phyloP scores from a whole-genome alignment of 106 monocot species.

The Dactylorhiza incarnata region DNA sequence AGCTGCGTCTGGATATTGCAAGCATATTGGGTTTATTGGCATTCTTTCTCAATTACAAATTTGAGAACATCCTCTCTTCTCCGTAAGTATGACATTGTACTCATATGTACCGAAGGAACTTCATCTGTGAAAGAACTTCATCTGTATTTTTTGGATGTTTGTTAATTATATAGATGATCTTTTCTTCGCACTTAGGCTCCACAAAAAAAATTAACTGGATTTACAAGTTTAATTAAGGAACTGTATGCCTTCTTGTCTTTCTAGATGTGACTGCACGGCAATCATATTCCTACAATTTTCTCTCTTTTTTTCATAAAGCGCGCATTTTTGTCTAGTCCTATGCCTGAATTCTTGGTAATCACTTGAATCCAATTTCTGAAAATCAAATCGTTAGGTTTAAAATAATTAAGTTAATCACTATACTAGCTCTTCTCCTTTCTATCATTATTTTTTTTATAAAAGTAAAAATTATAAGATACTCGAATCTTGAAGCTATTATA shows the following conservation, averaged over 20 bases:
- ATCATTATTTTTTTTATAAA: too few species aligned
- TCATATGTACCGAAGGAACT: background rate
- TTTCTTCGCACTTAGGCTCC: background rate
- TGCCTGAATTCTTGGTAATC: too few species aligned
- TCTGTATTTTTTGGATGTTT: background rate
- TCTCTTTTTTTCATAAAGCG: too few species aligned
- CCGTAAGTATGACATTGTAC: slow-evolving; percentile 60
- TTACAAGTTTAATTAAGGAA: too few species aligned
- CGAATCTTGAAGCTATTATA: too few species aligned
- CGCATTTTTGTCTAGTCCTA: too few species aligned
- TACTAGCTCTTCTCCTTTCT: too few species aligned
- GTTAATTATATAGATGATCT: background rate
- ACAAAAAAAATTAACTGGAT: too few species aligned
- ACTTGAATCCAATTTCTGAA: too few species aligned
- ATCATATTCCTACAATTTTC: background rate
- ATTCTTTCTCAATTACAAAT: slow-evolving; percentile 94
- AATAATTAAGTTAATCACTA: too few species aligned
- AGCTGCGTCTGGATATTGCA: slow-evolving; percentile 94
- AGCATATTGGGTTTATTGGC: slow-evolving; percentile 81
- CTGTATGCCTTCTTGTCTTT: background rate
- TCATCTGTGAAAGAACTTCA: background rate
- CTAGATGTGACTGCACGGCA: background rate
- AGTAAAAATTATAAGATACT: too few species aligned
- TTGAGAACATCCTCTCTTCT: slow-evolving; percentile 73
- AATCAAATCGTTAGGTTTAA: too few species aligned